Percentiles rank a stretch among this genome's conserved stretches.
Evolutionary conservation across 192 early-diverging fungal genomes (phyloP).

Genomic region (Dimargaris cristalligena): DNA sequence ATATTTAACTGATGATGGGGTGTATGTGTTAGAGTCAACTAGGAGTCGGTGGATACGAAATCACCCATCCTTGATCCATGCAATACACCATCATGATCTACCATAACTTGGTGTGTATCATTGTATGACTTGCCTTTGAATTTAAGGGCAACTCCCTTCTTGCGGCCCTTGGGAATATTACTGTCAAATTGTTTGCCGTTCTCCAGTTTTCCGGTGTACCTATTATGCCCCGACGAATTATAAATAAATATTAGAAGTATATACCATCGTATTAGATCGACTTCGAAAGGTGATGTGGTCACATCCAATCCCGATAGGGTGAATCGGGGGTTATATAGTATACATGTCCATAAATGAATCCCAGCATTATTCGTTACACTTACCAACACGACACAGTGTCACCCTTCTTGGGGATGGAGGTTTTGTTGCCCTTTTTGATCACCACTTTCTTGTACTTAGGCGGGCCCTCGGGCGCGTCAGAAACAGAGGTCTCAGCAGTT

Average conservation of each 20-base stretch:
- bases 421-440: conserved; percentile 44
- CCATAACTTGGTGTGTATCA: too few relatives aligned
- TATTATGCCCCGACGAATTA: not conserved
- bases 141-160: conserved; percentile 44
- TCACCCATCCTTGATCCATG: not conserved
- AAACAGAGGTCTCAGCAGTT: conserved; percentile 13
- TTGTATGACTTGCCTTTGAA: conserved; percentile 61
- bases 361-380: not conserved
- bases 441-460: conserved; percentile 48
- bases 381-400: conserved; percentile 38
- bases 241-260: not conserved
- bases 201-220: conserved; percentile 52
- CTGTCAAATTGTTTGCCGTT: conserved; percentile 55
- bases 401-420: conserved; percentile 40
- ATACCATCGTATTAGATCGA: not conserved
- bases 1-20: not conserved
- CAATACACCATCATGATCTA: not conserved
- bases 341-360: not conserved
- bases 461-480: conserved; percentile 20
- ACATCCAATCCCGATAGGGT: not conserved
- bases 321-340: not conserved
- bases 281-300: not conserved
- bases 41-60: not conserved
- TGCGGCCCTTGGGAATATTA: conserved; percentile 39
- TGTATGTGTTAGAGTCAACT: not conserved